A percentile compares a stretch with the other conserved stretches of the same genome.
Evolutionary conservation across 2,329 filamentous ascomycete species (phyloP).

Genomic region (Cladosporium sp.): DNA sequence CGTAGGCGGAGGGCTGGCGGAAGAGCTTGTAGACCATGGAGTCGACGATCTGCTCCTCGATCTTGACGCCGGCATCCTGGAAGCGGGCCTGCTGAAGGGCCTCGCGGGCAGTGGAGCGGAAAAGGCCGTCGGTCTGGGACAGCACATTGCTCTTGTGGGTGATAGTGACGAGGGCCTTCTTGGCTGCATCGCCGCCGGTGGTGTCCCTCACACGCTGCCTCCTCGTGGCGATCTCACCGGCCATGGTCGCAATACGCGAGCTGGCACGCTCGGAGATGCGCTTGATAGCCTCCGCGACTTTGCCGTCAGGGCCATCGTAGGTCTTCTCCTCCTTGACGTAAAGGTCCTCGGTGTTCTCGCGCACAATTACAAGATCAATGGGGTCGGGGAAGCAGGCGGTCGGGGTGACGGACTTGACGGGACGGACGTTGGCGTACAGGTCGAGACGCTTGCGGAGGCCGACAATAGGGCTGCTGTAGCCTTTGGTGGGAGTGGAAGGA

Average conservation of each 20-base stretch:
- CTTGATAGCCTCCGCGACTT: constrained; percentile 96
- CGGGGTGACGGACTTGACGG: constrained; percentile 74
- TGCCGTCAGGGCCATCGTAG: constrained; percentile 64
- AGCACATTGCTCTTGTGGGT: constrained; percentile 99
- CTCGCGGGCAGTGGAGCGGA: constrained; percentile 72
- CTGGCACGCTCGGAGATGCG: constrained; percentile 85
- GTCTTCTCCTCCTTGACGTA: constrained; percentile 97
- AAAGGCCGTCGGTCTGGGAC: constrained; percentile 92
- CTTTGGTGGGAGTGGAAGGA: constrained; percentile 80
- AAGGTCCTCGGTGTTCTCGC: constrained; percentile 97
- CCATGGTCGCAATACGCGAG: constrained; percentile 83
- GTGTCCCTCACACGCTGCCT: constrained; percentile 72
- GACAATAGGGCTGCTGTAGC: constrained; percentile 95
- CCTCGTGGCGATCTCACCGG: constrained; percentile 86
- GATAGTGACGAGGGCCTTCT: constrained; percentile 76
- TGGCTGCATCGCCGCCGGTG: constrained; percentile 57
- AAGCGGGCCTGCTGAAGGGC: constrained; percentile 66
- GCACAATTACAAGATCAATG: constrained; percentile 95
- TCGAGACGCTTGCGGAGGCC: constrained; percentile 91
- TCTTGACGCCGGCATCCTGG: constrained; percentile 53
- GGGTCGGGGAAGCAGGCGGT: constrained; percentile 53
- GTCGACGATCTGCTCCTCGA: constrained; percentile 96
- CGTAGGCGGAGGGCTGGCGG: constrained; percentile 89
- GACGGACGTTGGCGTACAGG: constrained; percentile 95
- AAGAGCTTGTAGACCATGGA: constrained; percentile 99